Evolutionary conservation across 805 yeast genomes (phyloP), one percentile per base, ranked within the genome.

Genomic region (Lachancea dasiensis): DNA sequence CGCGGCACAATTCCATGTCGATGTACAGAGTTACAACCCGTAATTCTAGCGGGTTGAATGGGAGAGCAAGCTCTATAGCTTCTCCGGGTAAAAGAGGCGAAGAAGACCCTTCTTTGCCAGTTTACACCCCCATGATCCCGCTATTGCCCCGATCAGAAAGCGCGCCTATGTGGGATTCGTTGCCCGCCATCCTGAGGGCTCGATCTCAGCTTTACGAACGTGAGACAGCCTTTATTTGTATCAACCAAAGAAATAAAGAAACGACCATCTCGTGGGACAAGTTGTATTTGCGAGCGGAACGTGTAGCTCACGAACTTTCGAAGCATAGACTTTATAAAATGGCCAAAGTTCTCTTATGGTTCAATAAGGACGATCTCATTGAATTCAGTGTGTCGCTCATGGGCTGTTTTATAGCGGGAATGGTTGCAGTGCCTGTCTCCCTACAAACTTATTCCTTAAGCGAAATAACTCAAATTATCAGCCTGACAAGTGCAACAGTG

Each of bases 401-500:
- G 57, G 98, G 96, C 5, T 89, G 97, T 55, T 85, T 90, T 48
- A 66, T 90, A 40, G 95, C 97, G 1, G 95, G 95, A 2, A 82
- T 86, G 31, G 89, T 92, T 2, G 97, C 97, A 0, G 90, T 92
- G 4, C 98, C 98, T 0, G 77, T 92, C 28, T 84, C 84, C 38
- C 79, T 86, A 41, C 83, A 79, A 38, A 72, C 77, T 19, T 80
- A 81, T 22, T 47, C 60, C 3, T 63, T 79, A 19, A 67, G 67
- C 28, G 95, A 87, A 46, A 77, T 87, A 43, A 69, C 76, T 10
- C 79, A 77, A 43, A 81, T 89, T 23, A 75, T 89, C 60, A 73
- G 72, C 30, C 68, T 73, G 22, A 84, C 97, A 0, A 84, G 80
- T 41, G 73, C 94, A 1, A 86, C 81, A 55, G 67, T 85, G 36